Evolutionary conservation across 306 rosid species (phyloP), one percentile per base, ranked within the genome.

Genomic region (Ceratonia siliqua): DNA sequence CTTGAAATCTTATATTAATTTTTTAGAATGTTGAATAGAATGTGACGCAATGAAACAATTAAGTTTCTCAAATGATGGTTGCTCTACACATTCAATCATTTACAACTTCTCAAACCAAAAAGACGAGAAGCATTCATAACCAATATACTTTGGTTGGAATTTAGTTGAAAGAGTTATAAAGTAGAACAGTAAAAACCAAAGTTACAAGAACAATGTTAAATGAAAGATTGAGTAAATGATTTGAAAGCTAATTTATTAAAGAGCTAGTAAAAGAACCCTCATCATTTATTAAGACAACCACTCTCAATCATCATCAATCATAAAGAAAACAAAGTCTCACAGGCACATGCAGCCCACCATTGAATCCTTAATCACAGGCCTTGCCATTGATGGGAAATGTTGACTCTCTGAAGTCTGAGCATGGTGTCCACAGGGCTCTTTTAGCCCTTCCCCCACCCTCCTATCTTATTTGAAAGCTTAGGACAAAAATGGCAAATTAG

Each of bases 311-410:
- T 64, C 20, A 75, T 49, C 77, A 68, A 70, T 66, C 70, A 82
- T 25, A 73, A 73, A 71, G 56, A 68, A 46, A 66, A 75, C 62
- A 87, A 87, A 53, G 87, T 77, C 74, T 24, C 69, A 62, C 39
- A 15, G 70, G 65, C 96, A 88, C 90, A 88, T 90, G 96, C 85
- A 66, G 20, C 80, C 89, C 76, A 85, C 75, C 73, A 42, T 41
- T 55, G 81, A 82, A 27, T 58, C 77, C 77, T 70, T 62, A 65
- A 64, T 68, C 72, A 66, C 2, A 52, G 85, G 76, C 82, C 50
- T 43, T 72, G 45, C 76, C 78, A 22, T 42, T 70, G 62, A 65
- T 45, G 55, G 22, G 48, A 79, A 49, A 79, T 57, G 82, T 58
- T 64, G 86, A 70, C 72, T 74, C 8, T 49, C 36, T 46, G 27